A percentile compares a stretch with the other conserved stretches of the same genome.
phyloP scores from a whole-genome alignment of 768 basidiomycete species.

The Chalciporus pseudorubinellus region DNA sequence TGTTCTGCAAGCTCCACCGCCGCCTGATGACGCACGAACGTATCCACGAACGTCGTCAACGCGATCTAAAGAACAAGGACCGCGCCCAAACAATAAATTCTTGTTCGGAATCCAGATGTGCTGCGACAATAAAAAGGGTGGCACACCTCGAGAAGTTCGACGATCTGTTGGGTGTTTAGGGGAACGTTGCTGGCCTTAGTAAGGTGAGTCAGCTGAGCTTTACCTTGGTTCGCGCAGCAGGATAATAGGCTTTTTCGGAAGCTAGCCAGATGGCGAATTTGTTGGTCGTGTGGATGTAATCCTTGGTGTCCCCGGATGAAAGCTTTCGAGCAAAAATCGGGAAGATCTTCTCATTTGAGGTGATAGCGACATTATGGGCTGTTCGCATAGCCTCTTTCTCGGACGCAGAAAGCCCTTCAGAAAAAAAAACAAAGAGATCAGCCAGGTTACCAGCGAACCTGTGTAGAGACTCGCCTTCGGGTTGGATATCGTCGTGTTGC shows the following conservation, averaged over 20 bases:
- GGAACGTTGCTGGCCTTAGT: slow-evolving; percentile 3
- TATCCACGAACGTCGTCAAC: slow-evolving; percentile 12
- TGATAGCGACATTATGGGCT: slow-evolving; percentile 19
- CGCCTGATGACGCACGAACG: slow-evolving; percentile 3
- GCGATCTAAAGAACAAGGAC: slow-evolving; percentile 21
- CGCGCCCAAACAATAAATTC: neutral
- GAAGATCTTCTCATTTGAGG: slow-evolving; percentile 38
- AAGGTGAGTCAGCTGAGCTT: slow-evolving; percentile 7
- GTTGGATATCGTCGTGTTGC: neutral
- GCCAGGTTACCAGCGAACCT: neutral
- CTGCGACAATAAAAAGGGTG: slow-evolving; percentile 3
- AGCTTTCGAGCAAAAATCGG: slow-evolving; percentile 34
- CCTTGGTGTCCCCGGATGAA: slow-evolving; percentile 24
- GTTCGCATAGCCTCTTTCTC: slow-evolving; percentile 13
- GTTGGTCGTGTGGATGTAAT: slow-evolving; percentile 22
- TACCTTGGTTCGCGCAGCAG: slow-evolving; percentile 48
- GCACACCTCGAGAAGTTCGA: slow-evolving; percentile 47
- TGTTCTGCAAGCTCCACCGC: slow-evolving; percentile 4
- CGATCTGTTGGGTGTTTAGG: slow-evolving; percentile 38
- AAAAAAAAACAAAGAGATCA: neutral
- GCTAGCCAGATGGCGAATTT: slow-evolving; percentile 47
- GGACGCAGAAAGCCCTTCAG: slow-evolving; percentile 8
- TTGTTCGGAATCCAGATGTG: neutral
- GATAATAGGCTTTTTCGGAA: slow-evolving; percentile 52
- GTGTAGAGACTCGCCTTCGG: neutral